phyloP scores from a whole-genome alignment of 768 basidiomycete species.

The Boletus rubescentipes region DNA sequence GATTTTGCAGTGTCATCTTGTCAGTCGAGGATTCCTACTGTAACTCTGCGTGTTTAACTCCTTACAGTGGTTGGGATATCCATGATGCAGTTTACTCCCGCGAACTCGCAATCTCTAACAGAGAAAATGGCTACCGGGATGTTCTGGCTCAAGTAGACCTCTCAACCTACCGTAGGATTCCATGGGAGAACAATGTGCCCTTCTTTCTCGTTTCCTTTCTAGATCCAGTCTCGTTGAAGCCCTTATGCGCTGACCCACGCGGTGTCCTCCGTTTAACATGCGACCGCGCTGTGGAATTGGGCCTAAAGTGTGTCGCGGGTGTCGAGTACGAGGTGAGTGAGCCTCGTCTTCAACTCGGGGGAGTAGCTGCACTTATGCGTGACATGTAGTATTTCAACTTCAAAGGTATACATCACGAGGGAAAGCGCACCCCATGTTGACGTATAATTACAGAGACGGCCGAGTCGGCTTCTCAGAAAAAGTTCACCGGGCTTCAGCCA shows the following conservation, averaged over 20 bases:
- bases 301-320: conserved; percentile 74
- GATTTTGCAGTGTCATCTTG: conserved; percentile 94
- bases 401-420: conserved; percentile 53
- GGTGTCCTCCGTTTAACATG: conserved; percentile 67
- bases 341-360: conserved; percentile 1
- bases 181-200: conserved; percentile 89
- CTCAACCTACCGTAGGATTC: conserved; percentile 82
- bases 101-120: conserved; percentile 90
- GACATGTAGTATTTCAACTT: conserved; percentile 85
- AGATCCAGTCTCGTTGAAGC: conserved; percentile 80
- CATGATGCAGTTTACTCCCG: conserved; percentile 83
- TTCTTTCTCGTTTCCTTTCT: conserved; percentile 92
- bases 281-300: conserved; percentile 46
- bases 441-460: conserved; percentile 66
- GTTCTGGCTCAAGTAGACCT: conserved; percentile 85
- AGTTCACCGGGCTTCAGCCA: conserved; percentile 69
- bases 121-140: conserved; percentile 89
- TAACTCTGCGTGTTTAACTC: conserved; percentile 1
- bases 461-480: conserved; percentile 70
- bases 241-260: conserved; percentile 82
- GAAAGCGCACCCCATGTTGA: background rate
- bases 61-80: conserved; percentile 81
- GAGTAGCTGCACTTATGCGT: conserved; percentile 4
- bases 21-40: conserved; percentile 36
- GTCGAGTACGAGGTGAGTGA: conserved; percentile 90